Base-by-base conservation (phyloP, 495 filamentous ascomycete species). In the Penicillium angulare region DNA sequence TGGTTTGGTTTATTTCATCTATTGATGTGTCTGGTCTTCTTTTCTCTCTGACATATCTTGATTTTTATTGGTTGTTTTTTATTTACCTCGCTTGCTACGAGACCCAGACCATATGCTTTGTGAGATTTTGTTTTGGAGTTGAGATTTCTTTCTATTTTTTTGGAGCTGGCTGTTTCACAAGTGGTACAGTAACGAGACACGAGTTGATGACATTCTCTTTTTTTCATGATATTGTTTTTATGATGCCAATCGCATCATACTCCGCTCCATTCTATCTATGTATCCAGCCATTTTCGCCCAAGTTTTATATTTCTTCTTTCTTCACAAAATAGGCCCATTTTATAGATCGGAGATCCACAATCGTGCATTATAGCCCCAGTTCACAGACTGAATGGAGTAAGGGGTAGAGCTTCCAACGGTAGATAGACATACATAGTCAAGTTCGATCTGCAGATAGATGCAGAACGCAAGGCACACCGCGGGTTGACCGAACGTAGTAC, bases 141-240 rank as follows among this genome's bases (percentile, higher is more conserved):
- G 64, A 56, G 55, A 61, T 66, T 57, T 34, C 44, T 42, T 39
- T 55, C 16, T n/a, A n/a, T n/a, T n/a, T 15, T 7, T 20, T 46
- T 40, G 51, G 47, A 45, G 40, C 39, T 47, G 48, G 43, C 43
- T 50, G 45, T 55, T 34, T 27, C 49, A 41, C 18, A 52, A 48
- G 46, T 57, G 52, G 41, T 40, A 44, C 50, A 60, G 35, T 60
- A 63, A 65, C 53, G 59, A 57, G 56, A 56, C 47, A 65, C 47
- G 62, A 63, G 34, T 44, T 65, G 55, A 66, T 53, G 62, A 67
- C 58, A 18, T 46, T 31, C 41, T 52, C 21, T 46, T 22, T 47
- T 50, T 53, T 57, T 39, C 23, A 22, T 29, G 53, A 13, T 46
- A 15, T 44, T 47, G 6, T 34, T 29, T 47, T 20, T 43, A 39